Percentiles rank a stretch among this genome's conserved stretches.
Conservation (phyloP, 2,329 filamentous ascomycete genomes). For the Ceratocystis smalleyi region DNA sequence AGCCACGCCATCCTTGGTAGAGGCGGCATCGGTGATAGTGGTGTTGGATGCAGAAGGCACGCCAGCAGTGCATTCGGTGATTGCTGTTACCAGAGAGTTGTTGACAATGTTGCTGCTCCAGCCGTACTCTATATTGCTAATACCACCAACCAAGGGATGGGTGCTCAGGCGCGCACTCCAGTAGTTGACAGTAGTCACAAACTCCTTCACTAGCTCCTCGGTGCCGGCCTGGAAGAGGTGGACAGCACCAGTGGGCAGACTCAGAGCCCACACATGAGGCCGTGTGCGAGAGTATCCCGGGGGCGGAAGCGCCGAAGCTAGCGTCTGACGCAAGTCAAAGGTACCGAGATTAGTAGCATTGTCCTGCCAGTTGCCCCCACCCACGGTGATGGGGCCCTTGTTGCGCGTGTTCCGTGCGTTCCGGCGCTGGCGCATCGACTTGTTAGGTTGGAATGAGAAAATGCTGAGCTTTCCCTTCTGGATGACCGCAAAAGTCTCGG, state of each 20-base stretch:
- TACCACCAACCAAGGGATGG: constrained; percentile 77
- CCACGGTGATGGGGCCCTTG: constrained; percentile 51
- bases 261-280: constrained; percentile 87
- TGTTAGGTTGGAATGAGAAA: constrained; percentile 80
- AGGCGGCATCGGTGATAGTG: constrained; percentile 26
- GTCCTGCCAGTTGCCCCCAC: constrained; percentile 95
- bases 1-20: constrained; percentile 19
- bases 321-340: constrained; percentile 78
- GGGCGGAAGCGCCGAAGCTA: constrained; percentile 75
- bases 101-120: constrained; percentile 79
- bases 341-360: constrained; percentile 81
- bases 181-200: constrained; percentile 88
- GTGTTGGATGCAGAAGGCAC: constrained; percentile 18
- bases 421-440: constrained; percentile 55
- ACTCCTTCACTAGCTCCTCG: constrained; percentile 84
- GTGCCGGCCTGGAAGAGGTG: constrained; percentile 98
- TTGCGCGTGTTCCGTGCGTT: constrained; percentile 25
- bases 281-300: constrained; percentile 85
- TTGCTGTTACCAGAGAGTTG: constrained; percentile 34
- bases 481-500: constrained; percentile 86
- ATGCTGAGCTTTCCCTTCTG: constrained; percentile 88
- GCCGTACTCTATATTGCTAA: constrained; percentile 94
- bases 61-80: constrained; percentile 28
- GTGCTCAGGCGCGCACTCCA: constrained; percentile 93
- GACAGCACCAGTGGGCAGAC: constrained; percentile 79